Conservation (phyloP, 2,329 filamentous ascomycete species). For the Fusarium sp. region DNA sequence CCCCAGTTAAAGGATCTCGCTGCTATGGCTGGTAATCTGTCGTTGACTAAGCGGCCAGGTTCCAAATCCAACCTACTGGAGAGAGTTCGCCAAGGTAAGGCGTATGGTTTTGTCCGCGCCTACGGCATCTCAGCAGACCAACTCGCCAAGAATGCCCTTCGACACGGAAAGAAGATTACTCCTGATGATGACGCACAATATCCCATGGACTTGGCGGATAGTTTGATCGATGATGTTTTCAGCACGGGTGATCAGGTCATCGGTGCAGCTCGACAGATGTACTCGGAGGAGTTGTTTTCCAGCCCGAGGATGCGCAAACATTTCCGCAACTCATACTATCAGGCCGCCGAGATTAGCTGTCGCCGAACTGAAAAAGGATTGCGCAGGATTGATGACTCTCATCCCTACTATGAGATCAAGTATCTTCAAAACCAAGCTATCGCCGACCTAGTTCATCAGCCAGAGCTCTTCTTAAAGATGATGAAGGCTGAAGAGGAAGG, state of each 20-base stretch:
- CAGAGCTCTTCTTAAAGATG: constrained; percentile 96
- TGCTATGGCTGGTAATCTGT: constrained; percentile 69
- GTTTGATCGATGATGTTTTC: constrained; percentile 77
- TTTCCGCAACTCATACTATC: constrained; percentile 85
- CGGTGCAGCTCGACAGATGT: constrained; percentile 84
- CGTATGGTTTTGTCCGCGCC: constrained; percentile 84
- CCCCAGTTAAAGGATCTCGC: constrained; percentile 84
- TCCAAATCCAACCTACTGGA: constrained; percentile 84
- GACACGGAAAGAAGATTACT: constrained; percentile 80
- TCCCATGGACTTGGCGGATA: constrained; percentile 89
- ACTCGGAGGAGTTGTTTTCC: constrained; percentile 87
- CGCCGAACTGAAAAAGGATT: constrained; percentile 93
- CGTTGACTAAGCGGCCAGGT: constrained; percentile 82
- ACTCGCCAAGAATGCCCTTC: constrained; percentile 86
- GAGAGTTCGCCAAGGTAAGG: constrained; percentile 81
- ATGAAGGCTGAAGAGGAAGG: constrained; percentile 96
- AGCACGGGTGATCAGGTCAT: constrained; percentile 80
- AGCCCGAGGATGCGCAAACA: constrained; percentile 91
- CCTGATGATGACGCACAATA: constrained; percentile 84
- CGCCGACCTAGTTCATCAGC: constrained; percentile 80
- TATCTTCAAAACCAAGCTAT: constrained; percentile 93
- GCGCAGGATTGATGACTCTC: constrained; percentile 91
- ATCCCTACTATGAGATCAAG: constrained; percentile 98
- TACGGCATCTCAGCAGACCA: constrained; percentile 92
- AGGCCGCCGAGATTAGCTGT: constrained; percentile 85